Conservation (phyloP, 257 asterid species). For the Linaria vulgaris region DNA sequence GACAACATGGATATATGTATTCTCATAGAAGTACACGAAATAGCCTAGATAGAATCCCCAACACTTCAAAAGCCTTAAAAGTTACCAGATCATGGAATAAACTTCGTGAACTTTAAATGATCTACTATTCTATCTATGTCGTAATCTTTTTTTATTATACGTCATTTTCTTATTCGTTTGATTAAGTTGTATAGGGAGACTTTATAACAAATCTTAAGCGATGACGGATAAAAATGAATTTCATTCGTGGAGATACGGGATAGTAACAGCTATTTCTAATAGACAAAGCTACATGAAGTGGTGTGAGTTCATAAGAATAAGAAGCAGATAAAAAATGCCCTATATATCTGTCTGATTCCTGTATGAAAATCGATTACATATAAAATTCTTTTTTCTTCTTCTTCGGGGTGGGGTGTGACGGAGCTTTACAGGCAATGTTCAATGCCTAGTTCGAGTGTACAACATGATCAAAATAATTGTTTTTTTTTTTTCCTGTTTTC, state of each 20-base stretch:
- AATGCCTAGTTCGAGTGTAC: constrained; percentile 24
- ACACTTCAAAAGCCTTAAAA: neutral
- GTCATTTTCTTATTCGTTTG: neutral
- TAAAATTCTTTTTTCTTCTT: no score
- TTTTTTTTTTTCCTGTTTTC: no score
- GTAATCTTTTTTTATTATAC: neutral
- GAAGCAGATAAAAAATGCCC: neutral
- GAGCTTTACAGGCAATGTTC: constrained; percentile 18
- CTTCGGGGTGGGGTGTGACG: no score
- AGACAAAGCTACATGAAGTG: constrained; percentile 13
- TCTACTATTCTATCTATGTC: neutral
- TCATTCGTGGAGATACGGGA: neutral
- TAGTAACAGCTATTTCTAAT: neutral
- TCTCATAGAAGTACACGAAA: neutral
- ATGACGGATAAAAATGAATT: neutral
- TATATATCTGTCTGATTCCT: constrained; percentile 16
- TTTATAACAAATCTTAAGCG: neutral
- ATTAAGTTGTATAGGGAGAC: neutral
- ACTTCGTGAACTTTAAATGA: neutral
- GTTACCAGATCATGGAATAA: neutral
- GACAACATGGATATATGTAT: neutral
- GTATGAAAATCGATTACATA: constrained; percentile 20
- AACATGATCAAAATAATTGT: constrained; percentile 4
- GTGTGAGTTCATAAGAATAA: constrained; percentile 6
- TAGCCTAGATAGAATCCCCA: neutral